These are phyloP conservation scores for Oehlia diaphana DNA, from an alignment of 192 early-diverging fungal species.

Conservation along the genomic window DNA sequence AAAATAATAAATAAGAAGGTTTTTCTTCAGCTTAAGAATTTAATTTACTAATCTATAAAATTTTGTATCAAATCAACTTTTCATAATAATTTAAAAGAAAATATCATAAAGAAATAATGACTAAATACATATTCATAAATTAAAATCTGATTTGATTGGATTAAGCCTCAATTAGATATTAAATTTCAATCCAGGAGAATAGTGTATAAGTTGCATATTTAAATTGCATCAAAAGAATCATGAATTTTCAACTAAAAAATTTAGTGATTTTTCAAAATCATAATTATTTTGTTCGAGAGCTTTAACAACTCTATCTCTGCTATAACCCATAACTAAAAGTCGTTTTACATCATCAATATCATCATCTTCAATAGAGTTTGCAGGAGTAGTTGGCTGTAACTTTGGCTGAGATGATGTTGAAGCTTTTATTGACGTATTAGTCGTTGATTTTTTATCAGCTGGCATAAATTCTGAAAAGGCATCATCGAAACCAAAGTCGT, in stretches of 20 bases:
- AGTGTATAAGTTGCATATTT: background rate
- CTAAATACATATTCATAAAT: background rate
- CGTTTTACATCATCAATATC: slow-evolving; percentile 36
- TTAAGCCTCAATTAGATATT: too few species aligned
- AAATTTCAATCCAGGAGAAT: too few species aligned
- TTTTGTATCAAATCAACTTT: too few species aligned
- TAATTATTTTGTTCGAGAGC: slow-evolving; percentile 72
- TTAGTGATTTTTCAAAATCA: slow-evolving; percentile 70
- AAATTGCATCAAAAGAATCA: background rate
- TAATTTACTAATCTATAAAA: too few species aligned
- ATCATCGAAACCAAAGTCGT: slow-evolving; percentile 24
- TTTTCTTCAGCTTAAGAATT: too few species aligned
- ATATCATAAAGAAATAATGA: background rate
- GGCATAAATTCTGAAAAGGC: background rate
- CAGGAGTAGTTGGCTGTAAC: background rate
- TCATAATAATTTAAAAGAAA: background rate
- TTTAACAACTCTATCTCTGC: slow-evolving; percentile 57
- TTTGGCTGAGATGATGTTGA: background rate
- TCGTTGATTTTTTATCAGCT: background rate
- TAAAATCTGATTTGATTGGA: too few species aligned
- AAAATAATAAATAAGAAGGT: too few species aligned
- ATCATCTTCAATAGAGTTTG: background rate
- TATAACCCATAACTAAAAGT: slow-evolving; percentile 73
- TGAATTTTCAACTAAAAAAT: slow-evolving; percentile 65
- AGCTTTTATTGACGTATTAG: background rate